Evolutionary conservation across 371 early-diverging fungal genomes (phyloP).

Genomic region (Dichotomocladium elegans): DNA sequence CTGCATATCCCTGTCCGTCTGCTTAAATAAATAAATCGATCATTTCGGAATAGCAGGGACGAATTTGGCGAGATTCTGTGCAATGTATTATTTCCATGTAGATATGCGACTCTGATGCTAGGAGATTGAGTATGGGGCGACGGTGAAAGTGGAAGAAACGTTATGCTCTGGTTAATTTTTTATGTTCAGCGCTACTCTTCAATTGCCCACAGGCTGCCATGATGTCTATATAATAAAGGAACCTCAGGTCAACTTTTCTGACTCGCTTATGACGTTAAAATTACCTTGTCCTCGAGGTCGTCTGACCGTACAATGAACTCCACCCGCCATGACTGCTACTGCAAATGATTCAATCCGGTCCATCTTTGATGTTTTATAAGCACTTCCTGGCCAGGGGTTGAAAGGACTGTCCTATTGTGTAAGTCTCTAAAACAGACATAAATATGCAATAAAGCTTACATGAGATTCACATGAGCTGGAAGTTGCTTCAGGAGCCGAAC

Average conservation of each 20-base stretch:
- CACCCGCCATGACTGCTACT: slow-evolving; percentile 37
- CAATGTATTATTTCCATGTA: no score
- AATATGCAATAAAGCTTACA: slow-evolving; percentile 38
- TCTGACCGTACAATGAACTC: slow-evolving; percentile 52
- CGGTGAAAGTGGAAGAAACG: no score
- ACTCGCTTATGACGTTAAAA: no score
- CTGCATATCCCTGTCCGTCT: no score
- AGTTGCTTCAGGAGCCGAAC: slow-evolving; percentile 56
- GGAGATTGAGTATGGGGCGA: neutral
- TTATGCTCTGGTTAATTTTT: no score
- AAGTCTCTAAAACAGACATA: neutral
- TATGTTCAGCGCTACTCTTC: slow-evolving; percentile 32
- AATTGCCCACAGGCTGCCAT: slow-evolving; percentile 78
- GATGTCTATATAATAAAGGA: slow-evolving; percentile 65
- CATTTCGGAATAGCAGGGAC: no score
- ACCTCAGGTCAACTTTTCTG: no score
- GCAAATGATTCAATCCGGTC: slow-evolving; percentile 54
- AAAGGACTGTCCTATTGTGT: slow-evolving; percentile 50
- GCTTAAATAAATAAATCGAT: no score
- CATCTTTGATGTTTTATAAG: slow-evolving; percentile 47
- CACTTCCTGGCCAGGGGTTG: slow-evolving; percentile 78
- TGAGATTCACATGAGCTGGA: slow-evolving; percentile 83
- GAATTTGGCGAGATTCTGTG: no score
- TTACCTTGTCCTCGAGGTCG: slow-evolving; percentile 58
- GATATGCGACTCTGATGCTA: no score